Evolutionary conservation across 371 early-diverging fungal genomes (phyloP).

Genomic region (Syncephalastrum monosporum): DNA sequence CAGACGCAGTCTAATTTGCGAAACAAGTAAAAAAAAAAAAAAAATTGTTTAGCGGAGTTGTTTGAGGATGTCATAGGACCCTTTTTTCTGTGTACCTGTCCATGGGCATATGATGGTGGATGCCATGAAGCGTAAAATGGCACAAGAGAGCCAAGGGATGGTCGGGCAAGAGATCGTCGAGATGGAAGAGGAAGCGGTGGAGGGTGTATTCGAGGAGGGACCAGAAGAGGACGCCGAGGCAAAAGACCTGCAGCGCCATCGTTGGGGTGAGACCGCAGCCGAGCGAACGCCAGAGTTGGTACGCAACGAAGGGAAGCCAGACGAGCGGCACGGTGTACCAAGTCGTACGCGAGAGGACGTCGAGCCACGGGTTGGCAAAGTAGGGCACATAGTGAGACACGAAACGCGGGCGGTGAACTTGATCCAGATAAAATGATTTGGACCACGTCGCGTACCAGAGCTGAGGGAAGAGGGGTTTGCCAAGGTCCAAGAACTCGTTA

Average conservation of each 20-base stretch:
- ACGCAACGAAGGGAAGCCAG: conserved; percentile 79
- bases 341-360: conserved; percentile 81
- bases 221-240: conserved; percentile 77
- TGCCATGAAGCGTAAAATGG: conserved; percentile 93
- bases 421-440: conserved; percentile 83
- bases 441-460: conserved; percentile 75
- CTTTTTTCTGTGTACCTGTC: conserved; percentile 62
- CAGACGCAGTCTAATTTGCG: conserved; percentile 68
- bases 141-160: conserved; percentile 64
- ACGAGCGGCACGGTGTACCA: conserved; percentile 90
- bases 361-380: conserved; percentile 72
- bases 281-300: conserved; percentile 35
- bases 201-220: conserved; percentile 77
- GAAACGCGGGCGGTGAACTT: conserved; percentile 87
- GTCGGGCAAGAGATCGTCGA: conserved; percentile 87
- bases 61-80: background rate
- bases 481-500: conserved; percentile 81
- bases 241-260: conserved; percentile 31
- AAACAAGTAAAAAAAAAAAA: conserved; percentile 1
- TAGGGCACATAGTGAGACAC: conserved; percentile 64
- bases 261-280: background rate
- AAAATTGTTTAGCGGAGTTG: no score
- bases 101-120: conserved; percentile 96
- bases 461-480: conserved; percentile 83
- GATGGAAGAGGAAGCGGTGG: conserved; percentile 91